A percentile compares a stretch with the other conserved stretches of the same genome.
phyloP scores from a whole-genome alignment of 2,329 filamentous ascomycete species.

The Hypoxylon sp. region DNA sequence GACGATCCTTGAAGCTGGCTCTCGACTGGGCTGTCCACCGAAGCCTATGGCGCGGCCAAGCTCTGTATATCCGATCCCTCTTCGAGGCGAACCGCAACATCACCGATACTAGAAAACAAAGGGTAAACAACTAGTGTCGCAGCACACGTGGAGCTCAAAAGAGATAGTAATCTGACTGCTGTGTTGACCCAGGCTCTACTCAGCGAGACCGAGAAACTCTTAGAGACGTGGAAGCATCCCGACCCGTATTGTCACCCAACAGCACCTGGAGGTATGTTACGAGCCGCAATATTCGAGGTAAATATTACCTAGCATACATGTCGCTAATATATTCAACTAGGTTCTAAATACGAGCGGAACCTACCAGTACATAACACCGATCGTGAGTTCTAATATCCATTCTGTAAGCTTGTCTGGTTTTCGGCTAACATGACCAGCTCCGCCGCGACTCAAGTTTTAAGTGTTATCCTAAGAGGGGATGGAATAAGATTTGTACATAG shows the following conservation, averaged over 20 bases:
- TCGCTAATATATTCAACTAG: conserved; percentile 57
- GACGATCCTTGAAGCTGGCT: conserved; percentile 90
- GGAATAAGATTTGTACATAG: conserved; percentile 51
- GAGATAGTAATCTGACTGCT: conserved; percentile 9
- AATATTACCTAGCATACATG: conserved; percentile 4
- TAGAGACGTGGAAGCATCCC: conserved; percentile 97
- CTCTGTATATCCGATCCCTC: conserved; percentile 91
- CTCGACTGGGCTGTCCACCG: conserved; percentile 96
- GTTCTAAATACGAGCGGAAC: conserved; percentile 97
- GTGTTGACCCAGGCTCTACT: conserved; percentile 74
- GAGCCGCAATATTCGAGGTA: not conserved
- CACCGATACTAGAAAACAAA: conserved; percentile 85
- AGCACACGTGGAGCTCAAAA: not conserved
- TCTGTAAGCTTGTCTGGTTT: not conserved
- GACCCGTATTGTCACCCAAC: conserved; percentile 92
- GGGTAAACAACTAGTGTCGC: conserved; percentile 65
- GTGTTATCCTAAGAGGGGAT: conserved; percentile 19
- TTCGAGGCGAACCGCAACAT: conserved; percentile 94
- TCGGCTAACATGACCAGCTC: conserved; percentile 55
- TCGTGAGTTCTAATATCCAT: conserved; percentile 69
- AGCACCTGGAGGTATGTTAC: conserved; percentile 83
- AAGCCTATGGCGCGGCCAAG: conserved; percentile 93
- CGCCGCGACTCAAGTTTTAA: conserved; percentile 63
- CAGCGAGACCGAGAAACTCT: conserved; percentile 85
- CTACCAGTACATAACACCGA: conserved; percentile 82